These are phyloP conservation scores for Zygosaccharomyces pseudobailii DNA, from an alignment of 1,139 yeast species.

Conservation along the genomic window DNA sequence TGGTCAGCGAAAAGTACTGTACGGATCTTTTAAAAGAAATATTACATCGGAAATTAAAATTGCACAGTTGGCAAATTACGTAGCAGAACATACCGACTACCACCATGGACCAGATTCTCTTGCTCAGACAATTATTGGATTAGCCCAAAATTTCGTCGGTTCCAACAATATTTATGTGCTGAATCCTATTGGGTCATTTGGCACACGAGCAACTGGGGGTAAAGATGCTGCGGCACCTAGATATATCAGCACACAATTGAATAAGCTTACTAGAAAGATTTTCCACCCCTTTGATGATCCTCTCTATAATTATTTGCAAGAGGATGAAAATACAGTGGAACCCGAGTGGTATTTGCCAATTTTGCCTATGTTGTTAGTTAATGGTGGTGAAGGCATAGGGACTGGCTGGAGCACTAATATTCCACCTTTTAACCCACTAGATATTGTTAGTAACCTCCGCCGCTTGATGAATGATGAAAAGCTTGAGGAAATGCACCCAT, in stretches of 20 bases:
- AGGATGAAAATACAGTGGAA: slow-evolving; percentile 90
- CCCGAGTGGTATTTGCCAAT: slow-evolving; percentile 96
- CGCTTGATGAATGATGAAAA: slow-evolving; percentile 72
- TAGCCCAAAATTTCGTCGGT: slow-evolving; percentile 95
- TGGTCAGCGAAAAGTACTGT: slow-evolving; percentile 91
- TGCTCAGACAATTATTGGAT: slow-evolving; percentile 82
- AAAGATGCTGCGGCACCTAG: slow-evolving; percentile 98
- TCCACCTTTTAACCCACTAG: slow-evolving; percentile 85
- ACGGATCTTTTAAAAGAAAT: slow-evolving; percentile 82
- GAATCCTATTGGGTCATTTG: slow-evolving; percentile 93
- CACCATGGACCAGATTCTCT: slow-evolving; percentile 94
- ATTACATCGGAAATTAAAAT: slow-evolving; percentile 78
- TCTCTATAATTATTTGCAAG: slow-evolving; percentile 73
- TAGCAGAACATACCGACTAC: slow-evolving; percentile 85
- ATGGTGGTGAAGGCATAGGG: slow-evolving; percentile 98
- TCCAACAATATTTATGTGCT: slow-evolving; percentile 81
- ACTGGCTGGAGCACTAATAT: slow-evolving; percentile 98
- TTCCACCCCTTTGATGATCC: slow-evolving; percentile 82
- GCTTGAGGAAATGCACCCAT: slow-evolving; percentile 73
- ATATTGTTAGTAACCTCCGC: slow-evolving; percentile 69
- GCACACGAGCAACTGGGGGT: slow-evolving; percentile 97
- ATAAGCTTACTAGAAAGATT: slow-evolving; percentile 66
- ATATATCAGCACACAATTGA: slow-evolving; percentile 86
- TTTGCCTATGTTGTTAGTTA: slow-evolving; percentile 85
- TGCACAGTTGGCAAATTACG: slow-evolving; percentile 85